A percentile compares a stretch with the other conserved stretches of the same genome.
Evolutionary conservation across 805 yeast species (phyloP).

Genomic region (Candida railenensis): DNA sequence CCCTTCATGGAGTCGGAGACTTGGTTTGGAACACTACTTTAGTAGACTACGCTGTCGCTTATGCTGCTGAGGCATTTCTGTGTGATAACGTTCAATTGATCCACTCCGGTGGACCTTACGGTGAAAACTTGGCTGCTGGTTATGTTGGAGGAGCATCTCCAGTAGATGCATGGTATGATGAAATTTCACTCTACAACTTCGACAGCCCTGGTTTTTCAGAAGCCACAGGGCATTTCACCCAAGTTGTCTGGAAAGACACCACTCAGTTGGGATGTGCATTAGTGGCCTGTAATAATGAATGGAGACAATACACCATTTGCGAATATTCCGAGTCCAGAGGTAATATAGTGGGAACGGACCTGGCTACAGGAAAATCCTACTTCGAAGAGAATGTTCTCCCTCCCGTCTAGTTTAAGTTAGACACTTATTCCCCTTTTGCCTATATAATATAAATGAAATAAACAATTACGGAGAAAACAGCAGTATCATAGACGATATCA

Average conservation of each 20-base stretch:
- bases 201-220: slow-evolving; percentile 49
- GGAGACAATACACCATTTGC: slow-evolving; percentile 68
- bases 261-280: slow-evolving; percentile 66
- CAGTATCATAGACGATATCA: too few relatives aligned
- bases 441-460: too few relatives aligned
- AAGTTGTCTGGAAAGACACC: slow-evolving; percentile 66
- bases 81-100: slow-evolving; percentile 59
- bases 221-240: slow-evolving; percentile 77
- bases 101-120: slow-evolving; percentile 67
- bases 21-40: slow-evolving; percentile 34
- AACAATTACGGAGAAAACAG: too few relatives aligned
- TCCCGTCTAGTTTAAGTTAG: too few relatives aligned
- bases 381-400: slow-evolving; percentile 47
- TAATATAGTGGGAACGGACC: slow-evolving; percentile 41
- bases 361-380: slow-evolving; percentile 28
- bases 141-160: slow-evolving; percentile 53
- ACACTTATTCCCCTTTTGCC: too few relatives aligned
- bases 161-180: slow-evolving; percentile 75
- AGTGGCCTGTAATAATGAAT: slow-evolving; percentile 44
- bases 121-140: slow-evolving; percentile 79
- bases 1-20: slow-evolving; percentile 28
- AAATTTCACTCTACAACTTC: slow-evolving; percentile 56
- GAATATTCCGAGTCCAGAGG: slow-evolving; percentile 59
- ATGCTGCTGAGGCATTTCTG: slow-evolving; percentile 50
- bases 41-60: slow-evolving; percentile 37